phyloP scores from a whole-genome alignment of 768 basidiomycete species.

The Tricholoma sp. region DNA sequence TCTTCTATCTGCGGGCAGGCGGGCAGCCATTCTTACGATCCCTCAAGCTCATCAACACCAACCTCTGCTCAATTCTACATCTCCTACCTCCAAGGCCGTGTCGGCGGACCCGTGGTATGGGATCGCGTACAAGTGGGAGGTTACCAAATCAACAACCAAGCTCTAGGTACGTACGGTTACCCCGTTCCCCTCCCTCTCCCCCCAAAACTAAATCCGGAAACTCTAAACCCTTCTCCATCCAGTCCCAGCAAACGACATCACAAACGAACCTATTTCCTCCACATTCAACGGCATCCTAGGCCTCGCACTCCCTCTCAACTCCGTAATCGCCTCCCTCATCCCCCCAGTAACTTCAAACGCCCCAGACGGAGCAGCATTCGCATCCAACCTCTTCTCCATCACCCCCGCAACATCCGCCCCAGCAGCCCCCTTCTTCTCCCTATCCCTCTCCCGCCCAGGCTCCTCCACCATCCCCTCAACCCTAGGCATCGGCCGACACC shows the following conservation, averaged over 20 bases:
- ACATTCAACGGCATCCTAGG: constrained; percentile 67
- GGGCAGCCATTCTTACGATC: constrained; percentile 49
- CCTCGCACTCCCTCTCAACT: constrained; percentile 68
- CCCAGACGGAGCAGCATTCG: constrained; percentile 61
- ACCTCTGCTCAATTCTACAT: constrained; percentile 46
- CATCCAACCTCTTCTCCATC: constrained; percentile 69
- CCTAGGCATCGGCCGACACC: constrained; percentile 69
- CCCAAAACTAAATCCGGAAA: too few species aligned
- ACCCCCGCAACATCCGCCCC: constrained; percentile 51
- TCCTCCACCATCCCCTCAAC: constrained; percentile 48
- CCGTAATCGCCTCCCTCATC: constrained; percentile 52
- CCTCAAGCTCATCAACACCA: constrained; percentile 34
- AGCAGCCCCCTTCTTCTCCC: constrained; percentile 56
- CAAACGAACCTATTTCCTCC: constrained; percentile 50
- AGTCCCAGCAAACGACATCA: constrained; percentile 58
- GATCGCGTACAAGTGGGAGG: constrained; percentile 59
- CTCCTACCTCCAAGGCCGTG: constrained; percentile 54
- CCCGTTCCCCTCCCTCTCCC: not conserved
- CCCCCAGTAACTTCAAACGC: constrained; percentile 42
- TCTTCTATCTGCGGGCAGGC: constrained; percentile 45
- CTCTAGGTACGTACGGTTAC: constrained; percentile 66
- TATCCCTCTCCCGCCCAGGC: constrained; percentile 66
- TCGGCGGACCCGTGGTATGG: constrained; percentile 64
- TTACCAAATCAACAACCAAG: constrained; percentile 61
- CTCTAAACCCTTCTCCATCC: constrained; percentile 2